phyloP scores from a whole-genome alignment of 177 flowering plant species.

The Vitis hybrid region DNA sequence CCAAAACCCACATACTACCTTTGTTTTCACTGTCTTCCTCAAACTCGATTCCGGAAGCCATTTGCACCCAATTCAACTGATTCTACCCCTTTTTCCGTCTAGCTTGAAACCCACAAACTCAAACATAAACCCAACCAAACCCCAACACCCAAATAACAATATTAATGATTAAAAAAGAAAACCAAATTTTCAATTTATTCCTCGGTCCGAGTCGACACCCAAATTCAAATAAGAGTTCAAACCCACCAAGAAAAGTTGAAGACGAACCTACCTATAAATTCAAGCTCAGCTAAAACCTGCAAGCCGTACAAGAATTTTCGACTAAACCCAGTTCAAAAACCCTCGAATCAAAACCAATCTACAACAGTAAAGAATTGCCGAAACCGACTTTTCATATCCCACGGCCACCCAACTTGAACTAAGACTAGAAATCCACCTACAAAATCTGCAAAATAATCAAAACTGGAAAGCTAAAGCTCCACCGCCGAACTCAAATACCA shows the following conservation, averaged over 20 bases:
- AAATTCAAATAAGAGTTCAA: no score
- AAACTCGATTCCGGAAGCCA: conserved; percentile 26
- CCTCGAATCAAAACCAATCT: conserved; percentile 3
- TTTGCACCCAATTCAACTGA: conserved; percentile 23
- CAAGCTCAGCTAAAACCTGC: no score
- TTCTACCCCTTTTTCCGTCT: conserved; percentile 1
- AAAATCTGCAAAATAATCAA: not conserved
- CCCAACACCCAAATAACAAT: no score
- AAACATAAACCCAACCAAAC: not conserved
- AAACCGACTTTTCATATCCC: not conserved
- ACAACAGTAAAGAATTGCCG: not conserved
- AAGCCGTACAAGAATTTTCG: not conserved
- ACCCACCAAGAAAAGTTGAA: no score
- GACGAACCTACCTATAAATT: no score
- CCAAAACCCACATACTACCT: conserved; percentile 84
- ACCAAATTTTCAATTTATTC: no score
- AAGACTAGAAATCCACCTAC: not conserved
- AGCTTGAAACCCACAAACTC: not conserved
- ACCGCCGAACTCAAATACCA: not conserved
- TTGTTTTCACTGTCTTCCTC: conserved; percentile 39
- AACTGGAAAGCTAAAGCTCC: not conserved
- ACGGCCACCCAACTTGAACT: not conserved
- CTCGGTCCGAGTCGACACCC: no score
- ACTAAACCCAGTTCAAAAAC: not conserved
- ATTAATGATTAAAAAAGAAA: no score